Evolutionary conservation across 2,329 filamentous ascomycete species (phyloP), one percentile per base, ranked within the genome.

Genomic region (Fusarium ramigenum): DNA sequence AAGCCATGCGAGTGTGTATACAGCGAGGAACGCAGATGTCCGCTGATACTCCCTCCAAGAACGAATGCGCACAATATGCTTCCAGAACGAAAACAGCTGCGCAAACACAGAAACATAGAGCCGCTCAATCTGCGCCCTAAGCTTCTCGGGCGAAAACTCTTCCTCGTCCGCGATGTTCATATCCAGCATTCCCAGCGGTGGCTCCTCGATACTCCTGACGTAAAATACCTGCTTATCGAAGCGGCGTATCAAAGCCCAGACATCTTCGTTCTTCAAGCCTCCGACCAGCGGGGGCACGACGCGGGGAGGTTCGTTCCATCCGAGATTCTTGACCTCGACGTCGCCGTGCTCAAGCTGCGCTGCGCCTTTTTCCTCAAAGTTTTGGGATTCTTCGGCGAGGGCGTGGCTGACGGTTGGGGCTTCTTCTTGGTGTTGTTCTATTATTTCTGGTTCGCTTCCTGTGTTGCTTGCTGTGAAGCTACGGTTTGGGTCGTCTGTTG

Each of bases 121-220:
- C 19, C 94, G 87, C 82, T 97, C 94, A 8, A 96, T 80, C 60
- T 93, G 94, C 5, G 91, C 89, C 16, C 94, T 88, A 49, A 97
- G 84, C 82, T 96, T 96, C 78, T 96, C 93, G 0, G 94, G 93
- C 0, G 92, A 93, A 80, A 96, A 96, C 64, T 95, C 92, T 74
- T 96, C 93, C 60, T 96, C 91, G 43, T 95, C 92, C 9, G 93
- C 91, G 63, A 94, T 92, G 75, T 95, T 94, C 66, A 97, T 87
- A 80, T 97, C 94, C 42, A 97, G 84, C 19, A 90, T 89, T 10
- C 92, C 93, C 2, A 92, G 87, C 2, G 82, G 82, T 0, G 77
- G 66, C 42, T 82, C 76, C 1, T 80, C 75, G 14, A 91, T 89
- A 34, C 92, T 90, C 79, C 93, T 94, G 75, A 96, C 92, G 82